These are phyloP conservation scores for Penicillium sp. DNA, from an alignment of 2,329 filamentous ascomycete genomes.

Conservation along the genomic window DNA sequence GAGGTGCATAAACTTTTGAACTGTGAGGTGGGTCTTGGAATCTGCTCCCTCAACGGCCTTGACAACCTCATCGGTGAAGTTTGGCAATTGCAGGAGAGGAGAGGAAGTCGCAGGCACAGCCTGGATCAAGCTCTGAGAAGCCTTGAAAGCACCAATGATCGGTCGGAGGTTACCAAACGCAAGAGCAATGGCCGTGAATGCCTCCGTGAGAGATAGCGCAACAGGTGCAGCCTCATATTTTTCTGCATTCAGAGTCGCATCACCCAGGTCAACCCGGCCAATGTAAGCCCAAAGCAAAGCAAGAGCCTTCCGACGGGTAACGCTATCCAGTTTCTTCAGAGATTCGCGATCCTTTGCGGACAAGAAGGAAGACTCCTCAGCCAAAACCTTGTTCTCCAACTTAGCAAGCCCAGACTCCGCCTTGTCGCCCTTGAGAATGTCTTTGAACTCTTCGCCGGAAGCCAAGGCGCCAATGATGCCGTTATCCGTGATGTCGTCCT, in stretches of 20 bases:
- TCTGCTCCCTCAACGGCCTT: slow-evolving; percentile 54
- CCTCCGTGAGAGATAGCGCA: slow-evolving; percentile 79
- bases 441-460: slow-evolving; percentile 80
- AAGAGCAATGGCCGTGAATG: slow-evolving; percentile 82
- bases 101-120: slow-evolving; percentile 80
- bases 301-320: slow-evolving; percentile 78
- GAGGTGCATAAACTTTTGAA: slow-evolving; percentile 87
- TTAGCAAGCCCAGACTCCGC: slow-evolving; percentile 78
- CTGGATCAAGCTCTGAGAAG: slow-evolving; percentile 86
- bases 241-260: slow-evolving; percentile 72
- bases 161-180: slow-evolving; percentile 83
- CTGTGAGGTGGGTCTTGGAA: slow-evolving; percentile 69
- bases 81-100: slow-evolving; percentile 85
- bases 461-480: slow-evolving; percentile 80
- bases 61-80: slow-evolving; percentile 68
- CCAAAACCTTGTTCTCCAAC: slow-evolving; percentile 77
- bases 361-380: slow-evolving; percentile 59
- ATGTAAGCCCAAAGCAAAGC: slow-evolving; percentile 94
- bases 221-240: slow-evolving; percentile 90
- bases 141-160: slow-evolving; percentile 76
- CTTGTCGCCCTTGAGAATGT: slow-evolving; percentile 73
- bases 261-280: slow-evolving; percentile 80
- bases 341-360: slow-evolving; percentile 72
- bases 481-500: slow-evolving; percentile 76
- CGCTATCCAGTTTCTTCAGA: slow-evolving; percentile 77